Evolutionary conservation across 306 rosid species (phyloP), one percentile per base, ranked within the genome.

Genomic region (Prunus armeniaca): DNA sequence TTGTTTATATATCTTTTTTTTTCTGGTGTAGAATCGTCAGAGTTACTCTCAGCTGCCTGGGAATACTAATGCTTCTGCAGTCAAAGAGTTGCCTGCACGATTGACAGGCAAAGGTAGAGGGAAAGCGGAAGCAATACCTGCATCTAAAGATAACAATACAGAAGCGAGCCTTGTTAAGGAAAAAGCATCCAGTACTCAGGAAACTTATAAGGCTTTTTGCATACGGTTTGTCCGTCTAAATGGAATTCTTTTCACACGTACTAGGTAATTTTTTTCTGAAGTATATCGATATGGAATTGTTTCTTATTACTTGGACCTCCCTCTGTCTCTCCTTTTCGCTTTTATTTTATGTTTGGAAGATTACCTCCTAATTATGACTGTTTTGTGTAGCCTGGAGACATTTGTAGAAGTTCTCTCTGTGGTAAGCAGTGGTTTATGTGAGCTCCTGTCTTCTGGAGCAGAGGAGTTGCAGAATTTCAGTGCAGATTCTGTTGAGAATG

Each of bases 201-300:
- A 87, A 56, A 86, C 76, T 3, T 87, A 78, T 80, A 92, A 89
- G 78, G 70, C 83, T 72, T 92, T 95, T 69, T 88, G 91, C 84
- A 86, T 86, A 45, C 80, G 89, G 61, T 88, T 91, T 86, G 88
- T 95, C 69, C 99, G 99, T 77, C 89, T 95, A 80, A 95, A 88
- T 87, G 99, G 99, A 78, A 91, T 92, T 73, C 86, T 95, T 74
- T 92, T 95, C 83, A 92, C 97, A 1, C 97, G 93, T 32, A 95
- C 99, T 34, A 95, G 99, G 99, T 82, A 88, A 41, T 25, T 74
- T 70, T 43, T 65, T 50, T 4, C 15, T 45, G 28, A 13, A 43
- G 49, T 38, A 6, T 69, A 6, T 69, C n/a, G 0, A 25, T 12
- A 12, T 8, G 15, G 14, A 52, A 9, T 32, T n/a, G 51, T 28